Percentiles rank a stretch among this genome's conserved stretches.
Conservation (phyloP, 148 eudicot genomes). For the Arctostaphylos glauca region DNA sequence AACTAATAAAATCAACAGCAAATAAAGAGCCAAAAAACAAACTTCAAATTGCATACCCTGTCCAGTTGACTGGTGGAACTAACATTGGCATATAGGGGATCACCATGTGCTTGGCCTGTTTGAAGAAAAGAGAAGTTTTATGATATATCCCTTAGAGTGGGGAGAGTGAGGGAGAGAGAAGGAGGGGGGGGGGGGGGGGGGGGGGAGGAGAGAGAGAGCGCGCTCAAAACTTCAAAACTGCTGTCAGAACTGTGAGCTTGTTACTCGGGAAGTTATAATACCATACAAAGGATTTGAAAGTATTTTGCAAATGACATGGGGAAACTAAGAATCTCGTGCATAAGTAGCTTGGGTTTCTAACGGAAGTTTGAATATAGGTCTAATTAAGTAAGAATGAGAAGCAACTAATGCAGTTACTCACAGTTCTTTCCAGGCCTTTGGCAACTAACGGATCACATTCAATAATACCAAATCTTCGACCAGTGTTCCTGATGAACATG, state of each 20-base stretch:
- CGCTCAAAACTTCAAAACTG: background rate
- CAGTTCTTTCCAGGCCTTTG: slow-evolving; percentile 82
- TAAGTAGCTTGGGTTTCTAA: background rate
- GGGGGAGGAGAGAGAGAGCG: background rate
- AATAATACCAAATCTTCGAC: slow-evolving; percentile 76
- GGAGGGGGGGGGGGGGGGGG: too few relatives aligned
- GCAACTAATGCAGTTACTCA: slow-evolving; percentile 31
- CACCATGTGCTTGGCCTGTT: slow-evolving; percentile 92
- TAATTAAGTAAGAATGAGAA: background rate
- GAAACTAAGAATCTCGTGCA: background rate
- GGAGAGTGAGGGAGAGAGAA: background rate
- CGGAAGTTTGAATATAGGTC: background rate
- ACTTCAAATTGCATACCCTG: slow-evolving; percentile 47
- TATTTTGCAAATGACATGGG: background rate
- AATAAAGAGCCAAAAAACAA: background rate
- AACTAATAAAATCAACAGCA: background rate
- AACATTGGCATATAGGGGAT: slow-evolving; percentile 99
- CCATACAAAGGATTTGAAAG: background rate
- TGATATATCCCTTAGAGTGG: background rate
- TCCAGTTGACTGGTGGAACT: slow-evolving; percentile 93
- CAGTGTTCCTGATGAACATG: slow-evolving; percentile 43
- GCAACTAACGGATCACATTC: slow-evolving; percentile 73
- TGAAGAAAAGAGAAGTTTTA: slow-evolving; percentile 16
- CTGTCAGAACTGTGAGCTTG: background rate
- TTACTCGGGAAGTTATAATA: background rate